These are phyloP conservation scores for Pluteus cervinus DNA, from an alignment of 768 basidiomycete genomes.

Conservation along the genomic window DNA sequence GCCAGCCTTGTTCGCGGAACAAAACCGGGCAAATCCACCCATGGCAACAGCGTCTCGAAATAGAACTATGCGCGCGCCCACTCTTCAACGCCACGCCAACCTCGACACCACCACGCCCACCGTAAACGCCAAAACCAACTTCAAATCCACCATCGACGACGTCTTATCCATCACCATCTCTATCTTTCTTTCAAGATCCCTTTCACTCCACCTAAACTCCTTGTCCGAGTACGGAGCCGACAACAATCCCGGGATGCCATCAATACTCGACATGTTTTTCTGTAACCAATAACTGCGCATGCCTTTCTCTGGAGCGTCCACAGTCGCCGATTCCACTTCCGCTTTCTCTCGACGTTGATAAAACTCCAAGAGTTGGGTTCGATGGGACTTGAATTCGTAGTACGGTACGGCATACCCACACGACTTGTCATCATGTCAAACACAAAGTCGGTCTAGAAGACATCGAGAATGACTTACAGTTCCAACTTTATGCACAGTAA, in stretches of 20 bases:
- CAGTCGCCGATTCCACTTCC: not conserved
- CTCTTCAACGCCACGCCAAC: too few relatives aligned
- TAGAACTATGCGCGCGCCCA: too few relatives aligned
- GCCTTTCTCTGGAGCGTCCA: not conserved
- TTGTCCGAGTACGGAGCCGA: too few relatives aligned
- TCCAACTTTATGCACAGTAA: constrained; percentile 55
- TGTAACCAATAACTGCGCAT: not conserved
- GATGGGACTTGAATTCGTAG: constrained; percentile 51
- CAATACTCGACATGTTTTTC: not conserved
- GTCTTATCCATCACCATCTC: too few relatives aligned
- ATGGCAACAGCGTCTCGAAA: too few relatives aligned
- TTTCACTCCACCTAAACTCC: too few relatives aligned
- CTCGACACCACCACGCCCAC: too few relatives aligned
- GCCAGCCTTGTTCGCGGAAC: too few relatives aligned
- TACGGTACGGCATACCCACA: constrained; percentile 63
- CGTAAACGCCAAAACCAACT: too few relatives aligned
- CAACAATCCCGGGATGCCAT: not conserved
- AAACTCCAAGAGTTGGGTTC: constrained; percentile 43
- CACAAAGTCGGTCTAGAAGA: not conserved
- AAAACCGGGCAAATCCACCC: too few relatives aligned
- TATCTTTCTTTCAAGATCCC: too few relatives aligned
- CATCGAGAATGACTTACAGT: constrained; percentile 33
- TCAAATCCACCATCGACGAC: too few relatives aligned
- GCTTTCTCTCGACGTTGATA: constrained; percentile 40
- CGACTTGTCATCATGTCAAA: constrained; percentile 32